Evolutionary conservation across 2,329 filamentous ascomycete species (phyloP).

Genomic region (Xylaria sp.): DNA sequence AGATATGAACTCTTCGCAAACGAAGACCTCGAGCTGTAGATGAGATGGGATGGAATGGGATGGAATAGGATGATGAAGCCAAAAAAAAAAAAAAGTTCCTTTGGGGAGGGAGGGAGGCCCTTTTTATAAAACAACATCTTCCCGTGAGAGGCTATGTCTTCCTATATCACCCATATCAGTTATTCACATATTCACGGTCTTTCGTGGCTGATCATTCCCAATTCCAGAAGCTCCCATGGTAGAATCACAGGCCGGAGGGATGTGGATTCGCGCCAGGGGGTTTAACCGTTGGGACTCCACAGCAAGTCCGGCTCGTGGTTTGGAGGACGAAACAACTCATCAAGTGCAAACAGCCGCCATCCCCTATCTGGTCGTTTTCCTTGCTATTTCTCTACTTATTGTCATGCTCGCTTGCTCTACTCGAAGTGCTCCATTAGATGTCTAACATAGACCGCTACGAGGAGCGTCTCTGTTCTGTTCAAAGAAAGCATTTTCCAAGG

Average conservation of each 20-base stretch:
- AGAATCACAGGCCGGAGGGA: conserved; percentile 16
- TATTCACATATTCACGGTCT: conserved; percentile 9
- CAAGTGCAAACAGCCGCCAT: background rate
- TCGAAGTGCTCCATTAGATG: background rate
- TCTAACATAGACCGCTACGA: background rate
- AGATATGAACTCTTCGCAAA: conserved; percentile 17
- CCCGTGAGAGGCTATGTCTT: conserved; percentile 7
- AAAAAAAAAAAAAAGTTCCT: conserved; percentile 3
- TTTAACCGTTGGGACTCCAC: conserved; percentile 9
- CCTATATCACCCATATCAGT: conserved; percentile 10
- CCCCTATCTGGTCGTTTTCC: background rate
- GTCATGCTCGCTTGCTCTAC: background rate
- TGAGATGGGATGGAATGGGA: background rate
- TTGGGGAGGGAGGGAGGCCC: background rate
- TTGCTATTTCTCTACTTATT: background rate
- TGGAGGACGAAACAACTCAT: conserved; percentile 3
- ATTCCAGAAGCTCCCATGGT: conserved; percentile 15
- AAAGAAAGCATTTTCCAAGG: background rate
- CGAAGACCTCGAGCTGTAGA: conserved; percentile 17
- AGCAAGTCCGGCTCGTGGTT: background rate
- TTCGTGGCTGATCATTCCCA: conserved; percentile 23
- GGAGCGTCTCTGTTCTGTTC: background rate
- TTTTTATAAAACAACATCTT: conserved; percentile 24
- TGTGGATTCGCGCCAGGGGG: conserved; percentile 20
- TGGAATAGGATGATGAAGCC: conserved; percentile 26